These are phyloP conservation scores for Aureobasidium sp. DNA, from an alignment of 2,329 filamentous ascomycete species.

Conservation along the genomic window DNA sequence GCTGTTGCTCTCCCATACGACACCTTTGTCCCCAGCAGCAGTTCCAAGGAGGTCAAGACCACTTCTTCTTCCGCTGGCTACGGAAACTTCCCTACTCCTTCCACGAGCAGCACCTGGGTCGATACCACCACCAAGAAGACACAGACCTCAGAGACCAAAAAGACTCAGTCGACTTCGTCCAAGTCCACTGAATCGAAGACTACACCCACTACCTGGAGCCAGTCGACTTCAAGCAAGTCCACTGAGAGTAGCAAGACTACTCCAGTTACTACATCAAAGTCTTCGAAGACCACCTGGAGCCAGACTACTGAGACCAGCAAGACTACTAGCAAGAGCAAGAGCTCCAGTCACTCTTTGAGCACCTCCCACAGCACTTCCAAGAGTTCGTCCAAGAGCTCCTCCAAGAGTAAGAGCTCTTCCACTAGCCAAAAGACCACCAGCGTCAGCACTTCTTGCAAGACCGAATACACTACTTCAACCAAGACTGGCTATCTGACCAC, in stretches of 20 bases:
- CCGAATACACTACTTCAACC: background rate
- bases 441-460: constrained; percentile 3
- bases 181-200: constrained; percentile 4
- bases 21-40: background rate
- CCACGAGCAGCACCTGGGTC: background rate
- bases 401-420: background rate
- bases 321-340: background rate
- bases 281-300: background rate
- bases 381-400: background rate
- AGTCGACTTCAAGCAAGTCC: background rate
- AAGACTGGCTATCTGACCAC: background rate
- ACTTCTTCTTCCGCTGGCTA: constrained; percentile 2
- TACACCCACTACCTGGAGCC: background rate
- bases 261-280: background rate
- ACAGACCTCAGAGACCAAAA: background rate
- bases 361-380: background rate
- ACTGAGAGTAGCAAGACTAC: background rate
- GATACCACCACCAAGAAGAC: background rate
- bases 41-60: background rate
- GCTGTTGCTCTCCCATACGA: constrained; percentile 5
- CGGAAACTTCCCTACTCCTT: background rate
- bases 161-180: background rate
- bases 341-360: background rate
- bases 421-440: background rate
- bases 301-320: background rate